These are phyloP conservation scores for Xylaria sp. DNA, from an alignment of 2,329 filamentous ascomycete genomes.

Conservation along the genomic window DNA sequence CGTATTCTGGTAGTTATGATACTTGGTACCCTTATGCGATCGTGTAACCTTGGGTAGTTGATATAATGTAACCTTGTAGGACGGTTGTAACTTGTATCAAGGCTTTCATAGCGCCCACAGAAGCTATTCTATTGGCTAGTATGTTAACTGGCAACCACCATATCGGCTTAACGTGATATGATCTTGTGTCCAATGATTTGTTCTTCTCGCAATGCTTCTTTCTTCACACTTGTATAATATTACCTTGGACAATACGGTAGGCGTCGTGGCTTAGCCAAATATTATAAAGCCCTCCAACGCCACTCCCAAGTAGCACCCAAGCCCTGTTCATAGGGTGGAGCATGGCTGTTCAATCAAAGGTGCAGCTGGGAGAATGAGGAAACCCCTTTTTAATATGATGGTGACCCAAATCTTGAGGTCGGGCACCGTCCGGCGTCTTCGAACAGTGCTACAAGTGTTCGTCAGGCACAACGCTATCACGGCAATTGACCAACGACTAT, in stretches of 20 bases:
- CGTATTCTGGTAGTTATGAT: background rate
- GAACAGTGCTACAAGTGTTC: constrained; percentile 19
- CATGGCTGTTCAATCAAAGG: constrained; percentile 16
- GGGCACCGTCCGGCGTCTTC: constrained; percentile 30
- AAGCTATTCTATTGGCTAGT: background rate
- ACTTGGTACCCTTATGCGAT: background rate
- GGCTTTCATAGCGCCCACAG: background rate
- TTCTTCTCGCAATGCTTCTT: too few species aligned
- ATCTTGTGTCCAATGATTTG: too few species aligned
- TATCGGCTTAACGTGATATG: background rate
- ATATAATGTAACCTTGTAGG: background rate
- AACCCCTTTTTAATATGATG: constrained; percentile 20
- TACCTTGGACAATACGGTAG: too few species aligned
- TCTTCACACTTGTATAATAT: too few species aligned
- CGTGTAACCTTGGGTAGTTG: background rate
- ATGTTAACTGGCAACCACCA: background rate
- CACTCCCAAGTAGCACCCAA: background rate
- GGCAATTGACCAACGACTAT: constrained; percentile 27
- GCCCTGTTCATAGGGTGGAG: background rate
- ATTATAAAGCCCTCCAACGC: too few species aligned
- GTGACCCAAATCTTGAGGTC: constrained; percentile 24
- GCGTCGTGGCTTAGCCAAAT: too few species aligned
- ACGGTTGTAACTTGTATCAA: background rate
- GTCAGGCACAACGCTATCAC: constrained; percentile 25
- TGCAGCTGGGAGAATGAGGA: constrained; percentile 14